phyloP scores from a whole-genome alignment of 805 yeast species.

The Metschnikowia corniflorae region DNA sequence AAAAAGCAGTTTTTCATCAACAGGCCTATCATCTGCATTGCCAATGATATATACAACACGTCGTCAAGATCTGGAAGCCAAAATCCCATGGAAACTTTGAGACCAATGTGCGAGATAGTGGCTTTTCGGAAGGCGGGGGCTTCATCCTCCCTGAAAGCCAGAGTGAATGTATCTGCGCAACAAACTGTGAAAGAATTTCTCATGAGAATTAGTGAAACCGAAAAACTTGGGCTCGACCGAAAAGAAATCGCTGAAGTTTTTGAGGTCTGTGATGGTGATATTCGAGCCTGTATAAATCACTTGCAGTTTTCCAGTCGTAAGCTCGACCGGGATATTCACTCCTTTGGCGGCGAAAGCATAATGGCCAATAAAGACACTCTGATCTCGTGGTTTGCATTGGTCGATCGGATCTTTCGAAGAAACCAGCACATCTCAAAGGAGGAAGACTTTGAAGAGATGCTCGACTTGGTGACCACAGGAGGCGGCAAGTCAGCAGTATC shows the following conservation, averaged over 20 bases:
- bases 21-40: conserved; percentile 88
- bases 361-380: conserved; percentile 53
- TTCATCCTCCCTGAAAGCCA: conserved; percentile 28
- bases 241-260: conserved; percentile 61
- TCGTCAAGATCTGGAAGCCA: conserved; percentile 24
- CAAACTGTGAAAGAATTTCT: conserved; percentile 37
- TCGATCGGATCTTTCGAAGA: conserved; percentile 58
- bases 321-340: conserved; percentile 13
- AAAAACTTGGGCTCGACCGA: conserved; percentile 46
- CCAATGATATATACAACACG: conserved; percentile 70
- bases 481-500: conserved; percentile 36
- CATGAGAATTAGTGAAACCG: conserved; percentile 50
- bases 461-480: conserved; percentile 42
- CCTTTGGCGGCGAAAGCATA: conserved; percentile 1
- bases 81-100: conserved; percentile 66
- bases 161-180: conserved; percentile 23
- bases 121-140: conserved; percentile 57
- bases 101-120: conserved; percentile 70
- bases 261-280: conserved; percentile 72
- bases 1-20: conserved; percentile 43
- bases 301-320: conserved; percentile 58
- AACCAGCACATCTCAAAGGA: conserved; percentile 43
- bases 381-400: conserved; percentile 63
- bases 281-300: conserved; percentile 79
- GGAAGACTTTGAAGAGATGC: conserved; percentile 46